Conservation (phyloP, 257 asterid species). For the Fraxinus excelsior region DNA sequence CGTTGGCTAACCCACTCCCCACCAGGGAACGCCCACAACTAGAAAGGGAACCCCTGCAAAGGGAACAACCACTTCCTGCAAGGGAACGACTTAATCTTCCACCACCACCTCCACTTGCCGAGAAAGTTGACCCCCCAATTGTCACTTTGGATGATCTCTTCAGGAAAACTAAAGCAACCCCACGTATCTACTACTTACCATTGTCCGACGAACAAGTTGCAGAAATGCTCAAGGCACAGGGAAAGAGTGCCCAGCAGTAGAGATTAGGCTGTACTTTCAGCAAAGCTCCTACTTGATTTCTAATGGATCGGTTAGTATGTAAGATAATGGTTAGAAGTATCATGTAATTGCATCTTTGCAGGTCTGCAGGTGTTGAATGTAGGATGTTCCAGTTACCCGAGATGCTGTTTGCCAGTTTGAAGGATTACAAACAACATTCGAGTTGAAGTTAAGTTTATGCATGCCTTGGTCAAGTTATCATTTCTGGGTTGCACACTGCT, state of each 20-base stretch:
- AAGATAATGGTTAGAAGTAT: constrained; percentile 57
- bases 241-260: constrained; percentile 54
- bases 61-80: constrained; percentile 49
- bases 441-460: background rate
- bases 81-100: constrained; percentile 37
- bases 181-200: constrained; percentile 46
- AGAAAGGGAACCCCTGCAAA: constrained; percentile 38
- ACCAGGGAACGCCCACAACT: constrained; percentile 44
- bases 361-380: constrained; percentile 50
- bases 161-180: constrained; percentile 52
- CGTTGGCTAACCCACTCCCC: constrained; percentile 41
- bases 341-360: constrained; percentile 48
- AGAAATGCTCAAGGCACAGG: constrained; percentile 36
- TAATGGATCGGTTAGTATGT: constrained; percentile 35
- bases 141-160: constrained; percentile 52
- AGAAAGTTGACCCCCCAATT: constrained; percentile 42
- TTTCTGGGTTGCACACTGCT: background rate
- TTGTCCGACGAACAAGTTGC: constrained; percentile 48
- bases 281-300: constrained; percentile 34
- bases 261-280: constrained; percentile 36
- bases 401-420: constrained; percentile 38
- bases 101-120: constrained; percentile 47
- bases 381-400: constrained; percentile 35
- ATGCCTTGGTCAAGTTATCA: background rate
- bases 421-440: background rate